Base-by-base conservation (phyloP, 1,139 yeast species). In the Zygoascus hellenicus region DNA sequence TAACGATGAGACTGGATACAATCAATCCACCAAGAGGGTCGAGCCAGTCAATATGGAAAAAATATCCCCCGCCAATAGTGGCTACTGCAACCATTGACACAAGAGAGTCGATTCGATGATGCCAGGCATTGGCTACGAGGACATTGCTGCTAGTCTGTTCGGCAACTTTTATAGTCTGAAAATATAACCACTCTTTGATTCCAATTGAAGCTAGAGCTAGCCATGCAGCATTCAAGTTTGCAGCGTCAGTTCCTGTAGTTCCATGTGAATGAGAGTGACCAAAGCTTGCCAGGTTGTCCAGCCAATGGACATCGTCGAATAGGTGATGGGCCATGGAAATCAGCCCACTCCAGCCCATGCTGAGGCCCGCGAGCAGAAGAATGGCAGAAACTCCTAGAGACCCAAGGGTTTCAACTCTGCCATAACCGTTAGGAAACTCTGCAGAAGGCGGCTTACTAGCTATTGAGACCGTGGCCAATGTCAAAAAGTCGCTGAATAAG, bases 71-170 rank as follows among this genome's bases (percentile, higher is more conserved):
- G 0, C 95, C 78, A 46, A 92, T 94, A 0, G 97, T 89, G 4
- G 81, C 76, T 22, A 90, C 76, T 0, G 98, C 97, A 9, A 92
- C 97, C 35, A 85, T 74, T 0, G 97, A 89, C 0, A 97, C 94
- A 56, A 92, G 66, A 1, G 96, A 84, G 63, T 92, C 98, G n/a
- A 92, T 90, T 54, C 98, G 76, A 62, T 92, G 98, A 64, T 92
- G 98, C 97, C 97, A 92, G 2, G 98, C 98, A 61, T 92, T 92
- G 5, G 98, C 98, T 44, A 88, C 82, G 48, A 92, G 74, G 4
- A 92, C 97, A 53, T 88, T 86, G 1, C 97, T 88, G 59, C 87
- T 84, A 29, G 89, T 78, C 51, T 75, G 70, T 39, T 74, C 70
- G 2, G 97, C 97, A 15, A 92, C 80, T 53, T 79, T 77, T 70